Conservation (phyloP, 2,329 filamentous ascomycete genomes). For the Oidium heveae region DNA sequence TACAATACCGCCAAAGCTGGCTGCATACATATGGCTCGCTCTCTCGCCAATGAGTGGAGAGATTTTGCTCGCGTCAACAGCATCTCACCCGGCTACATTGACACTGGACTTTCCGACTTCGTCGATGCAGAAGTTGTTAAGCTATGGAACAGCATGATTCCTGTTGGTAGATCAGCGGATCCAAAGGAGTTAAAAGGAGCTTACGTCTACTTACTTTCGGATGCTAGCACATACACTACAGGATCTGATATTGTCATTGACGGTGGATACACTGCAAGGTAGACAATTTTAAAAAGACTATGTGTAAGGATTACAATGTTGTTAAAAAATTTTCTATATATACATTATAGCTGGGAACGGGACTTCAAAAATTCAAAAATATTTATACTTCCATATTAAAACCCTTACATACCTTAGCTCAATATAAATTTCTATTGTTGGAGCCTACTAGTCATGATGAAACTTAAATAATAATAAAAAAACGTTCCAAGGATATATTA, state of each 20-base stretch:
- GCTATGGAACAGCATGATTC: constrained; percentile 19
- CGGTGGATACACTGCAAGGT: constrained; percentile 18
- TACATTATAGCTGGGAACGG: neutral
- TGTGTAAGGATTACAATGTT: neutral
- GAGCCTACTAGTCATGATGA: no score
- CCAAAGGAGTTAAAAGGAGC: constrained; percentile 43
- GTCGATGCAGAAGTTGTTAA: constrained; percentile 30
- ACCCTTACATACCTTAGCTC: no score
- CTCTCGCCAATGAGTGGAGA: constrained; percentile 43
- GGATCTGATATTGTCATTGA: constrained; percentile 24
- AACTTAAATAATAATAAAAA: no score
- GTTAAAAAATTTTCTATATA: neutral
- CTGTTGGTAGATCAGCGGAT: constrained; percentile 33
- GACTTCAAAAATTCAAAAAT: neutral
- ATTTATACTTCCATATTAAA: neutral
- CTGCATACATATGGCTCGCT: constrained; percentile 36
- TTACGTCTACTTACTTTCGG: constrained; percentile 23
- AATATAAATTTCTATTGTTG: no score
- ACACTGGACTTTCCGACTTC: constrained; percentile 37
- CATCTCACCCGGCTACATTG: constrained; percentile 43
- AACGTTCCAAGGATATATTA: no score
- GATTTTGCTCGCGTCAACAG: constrained; percentile 44
- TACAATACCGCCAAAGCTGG: constrained; percentile 42
- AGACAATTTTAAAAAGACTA: neutral
- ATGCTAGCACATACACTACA: constrained; percentile 23